phyloP scores from a whole-genome alignment of 306 rosid genomes.

The Ormosia emarginata region DNA sequence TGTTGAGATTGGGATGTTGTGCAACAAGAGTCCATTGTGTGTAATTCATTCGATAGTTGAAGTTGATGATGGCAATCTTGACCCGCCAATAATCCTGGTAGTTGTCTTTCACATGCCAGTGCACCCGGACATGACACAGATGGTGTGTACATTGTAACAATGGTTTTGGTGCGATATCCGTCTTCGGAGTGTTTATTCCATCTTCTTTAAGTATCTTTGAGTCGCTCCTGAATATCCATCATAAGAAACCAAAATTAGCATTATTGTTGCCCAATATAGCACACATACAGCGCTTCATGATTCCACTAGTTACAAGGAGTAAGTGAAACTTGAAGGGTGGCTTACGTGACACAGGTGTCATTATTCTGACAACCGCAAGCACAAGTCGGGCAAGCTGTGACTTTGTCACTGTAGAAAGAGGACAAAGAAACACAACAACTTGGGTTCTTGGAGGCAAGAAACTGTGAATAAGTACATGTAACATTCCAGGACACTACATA shows the following conservation, averaged over 20 bases:
- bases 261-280: neutral
- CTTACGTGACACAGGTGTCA: constrained; percentile 71
- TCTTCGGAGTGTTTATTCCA: constrained; percentile 46
- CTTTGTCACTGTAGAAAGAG: constrained; percentile 76
- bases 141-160: constrained; percentile 89
- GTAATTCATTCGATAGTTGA: constrained; percentile 68
- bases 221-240: constrained; percentile 45
- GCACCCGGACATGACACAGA: constrained; percentile 76
- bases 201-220: constrained; percentile 53
- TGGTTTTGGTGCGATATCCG: constrained; percentile 58
- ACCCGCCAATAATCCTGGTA: constrained; percentile 84
- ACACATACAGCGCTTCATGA: neutral
- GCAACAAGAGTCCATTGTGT: constrained; percentile 80
- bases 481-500: constrained; percentile 95
- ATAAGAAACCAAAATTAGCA: neutral
- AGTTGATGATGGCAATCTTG: constrained; percentile 78
- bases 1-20: constrained; percentile 90
- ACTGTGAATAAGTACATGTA: constrained; percentile 90
- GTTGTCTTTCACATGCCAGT: constrained; percentile 86
- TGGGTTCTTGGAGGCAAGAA: constrained; percentile 83
- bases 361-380: constrained; percentile 89
- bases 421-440: constrained; percentile 95
- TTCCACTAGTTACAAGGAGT: neutral
- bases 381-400: constrained; percentile 79
- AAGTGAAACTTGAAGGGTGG: constrained; percentile 1